Conservation (phyloP, 345 rosid species). For the Eutrema japonicum region DNA sequence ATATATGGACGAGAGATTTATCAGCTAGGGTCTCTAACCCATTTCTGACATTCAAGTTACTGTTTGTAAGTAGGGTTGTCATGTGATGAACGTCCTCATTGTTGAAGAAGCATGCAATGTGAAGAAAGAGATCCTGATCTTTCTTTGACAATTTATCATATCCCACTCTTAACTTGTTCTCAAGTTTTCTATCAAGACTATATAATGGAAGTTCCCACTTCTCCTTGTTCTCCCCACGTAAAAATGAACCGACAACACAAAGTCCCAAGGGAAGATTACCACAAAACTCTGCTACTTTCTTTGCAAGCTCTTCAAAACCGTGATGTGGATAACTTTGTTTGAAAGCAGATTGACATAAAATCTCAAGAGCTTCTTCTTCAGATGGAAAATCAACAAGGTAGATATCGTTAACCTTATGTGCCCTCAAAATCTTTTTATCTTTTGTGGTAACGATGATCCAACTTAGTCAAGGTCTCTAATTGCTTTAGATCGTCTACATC, state of each 20-base stretch:
- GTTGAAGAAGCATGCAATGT: constrained; percentile 9
- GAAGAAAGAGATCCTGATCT: background rate
- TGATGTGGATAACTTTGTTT: background rate
- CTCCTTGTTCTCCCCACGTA: background rate
- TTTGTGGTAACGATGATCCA: background rate
- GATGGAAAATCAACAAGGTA: background rate
- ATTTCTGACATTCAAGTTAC: background rate
- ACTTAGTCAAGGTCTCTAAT: background rate
- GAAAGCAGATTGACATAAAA: constrained; percentile 1
- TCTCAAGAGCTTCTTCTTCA: background rate
- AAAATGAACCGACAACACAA: constrained; percentile 1
- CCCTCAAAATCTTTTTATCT: background rate
- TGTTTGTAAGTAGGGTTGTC: background rate
- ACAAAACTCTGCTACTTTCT: background rate
- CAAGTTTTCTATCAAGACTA: background rate
- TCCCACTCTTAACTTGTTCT: background rate
- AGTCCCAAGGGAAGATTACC: constrained; percentile 8
- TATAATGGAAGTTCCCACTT: background rate
- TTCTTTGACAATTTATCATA: background rate
- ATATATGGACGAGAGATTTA: background rate
- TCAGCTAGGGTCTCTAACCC: background rate
- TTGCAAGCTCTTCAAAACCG: constrained; percentile 7
- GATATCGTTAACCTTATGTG: background rate
- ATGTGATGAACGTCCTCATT: background rate
- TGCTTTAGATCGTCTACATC: background rate